Percentiles rank a stretch among this genome's conserved stretches.
These are phyloP conservation scores for Rhypophila decipiens DNA, from an alignment of 495 filamentous ascomycete genomes.

Conservation along the genomic window DNA sequence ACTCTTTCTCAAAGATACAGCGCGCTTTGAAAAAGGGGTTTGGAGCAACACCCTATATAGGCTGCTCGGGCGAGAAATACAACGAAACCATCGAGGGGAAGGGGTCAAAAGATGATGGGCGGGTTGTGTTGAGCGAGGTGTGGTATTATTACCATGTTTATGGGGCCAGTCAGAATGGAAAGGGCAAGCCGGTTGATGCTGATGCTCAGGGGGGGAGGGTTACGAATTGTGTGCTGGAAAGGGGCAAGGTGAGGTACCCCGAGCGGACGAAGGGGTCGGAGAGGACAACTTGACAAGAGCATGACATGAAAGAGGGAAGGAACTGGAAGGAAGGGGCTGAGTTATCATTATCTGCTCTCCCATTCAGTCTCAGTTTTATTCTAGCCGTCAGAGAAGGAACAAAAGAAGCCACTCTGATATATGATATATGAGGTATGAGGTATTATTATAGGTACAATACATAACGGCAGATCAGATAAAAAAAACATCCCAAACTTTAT, in stretches of 20 bases:
- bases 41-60: constrained; percentile 41
- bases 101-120: constrained; percentile 36
- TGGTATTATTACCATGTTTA: constrained; percentile 47
- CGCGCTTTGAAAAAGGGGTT: constrained; percentile 25
- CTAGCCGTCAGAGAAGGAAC: no score
- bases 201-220: constrained; percentile 26
- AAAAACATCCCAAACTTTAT: no score
- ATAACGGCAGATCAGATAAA: no score
- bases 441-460: no score
- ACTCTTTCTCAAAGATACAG: constrained; percentile 35
- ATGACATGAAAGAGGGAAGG: neutral
- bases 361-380: no score
- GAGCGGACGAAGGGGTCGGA: constrained; percentile 26
- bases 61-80: constrained; percentile 40
- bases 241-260: constrained; percentile 36
- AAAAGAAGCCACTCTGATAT: no score
- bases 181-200: constrained; percentile 34
- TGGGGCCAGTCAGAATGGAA: constrained; percentile 37
- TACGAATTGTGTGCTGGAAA: constrained; percentile 34
- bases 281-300: neutral
- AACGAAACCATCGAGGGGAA: constrained; percentile 43
- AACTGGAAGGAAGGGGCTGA: neutral
- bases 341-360: neutral
- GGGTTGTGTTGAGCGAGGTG: constrained; percentile 39
- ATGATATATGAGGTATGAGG: no score